Evolutionary conservation across 2,329 filamentous ascomycete species (phyloP).

Genomic region (Alternaria viburni): DNA sequence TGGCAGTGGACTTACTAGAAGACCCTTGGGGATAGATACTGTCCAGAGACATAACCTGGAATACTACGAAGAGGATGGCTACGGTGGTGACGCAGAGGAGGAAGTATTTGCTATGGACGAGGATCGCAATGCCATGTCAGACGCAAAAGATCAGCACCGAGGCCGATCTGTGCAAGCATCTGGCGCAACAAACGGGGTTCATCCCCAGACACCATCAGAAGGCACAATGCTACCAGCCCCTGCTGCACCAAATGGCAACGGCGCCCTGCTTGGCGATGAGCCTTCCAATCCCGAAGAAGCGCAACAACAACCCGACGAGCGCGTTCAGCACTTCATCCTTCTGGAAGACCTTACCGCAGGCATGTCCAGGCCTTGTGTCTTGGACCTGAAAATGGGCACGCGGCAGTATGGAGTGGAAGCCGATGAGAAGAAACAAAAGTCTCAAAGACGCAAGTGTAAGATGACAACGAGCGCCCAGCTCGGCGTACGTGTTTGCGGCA

Average conservation of each 20-base stretch:
- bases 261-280: conserved; percentile 14
- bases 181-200: background rate
- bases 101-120: conserved; percentile 73
- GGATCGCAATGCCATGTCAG: conserved; percentile 27
- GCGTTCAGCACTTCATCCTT: conserved; percentile 90
- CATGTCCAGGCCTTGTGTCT: conserved; percentile 95
- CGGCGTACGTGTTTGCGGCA: conserved; percentile 90
- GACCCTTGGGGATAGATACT: conserved; percentile 69
- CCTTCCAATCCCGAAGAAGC: conserved; percentile 54
- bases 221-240: conserved; percentile 45
- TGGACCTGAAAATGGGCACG: conserved; percentile 98
- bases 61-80: conserved; percentile 89
- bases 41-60: conserved; percentile 76
- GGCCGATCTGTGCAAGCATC: conserved; percentile 5
- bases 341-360: conserved; percentile 94
- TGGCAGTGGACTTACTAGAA: conserved; percentile 80
- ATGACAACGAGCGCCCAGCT: conserved; percentile 89
- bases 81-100: conserved; percentile 78
- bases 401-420: conserved; percentile 96
- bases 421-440: conserved; percentile 87
- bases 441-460: conserved; percentile 90
- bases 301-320: conserved; percentile 57
- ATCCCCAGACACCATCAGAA: conserved; percentile 10
- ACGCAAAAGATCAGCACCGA: conserved; percentile 7
- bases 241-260: conserved; percentile 23